Evolutionary conservation across 2,329 filamentous ascomycete species (phyloP).

Genomic region (Botrytis pseudocinerea): DNA sequence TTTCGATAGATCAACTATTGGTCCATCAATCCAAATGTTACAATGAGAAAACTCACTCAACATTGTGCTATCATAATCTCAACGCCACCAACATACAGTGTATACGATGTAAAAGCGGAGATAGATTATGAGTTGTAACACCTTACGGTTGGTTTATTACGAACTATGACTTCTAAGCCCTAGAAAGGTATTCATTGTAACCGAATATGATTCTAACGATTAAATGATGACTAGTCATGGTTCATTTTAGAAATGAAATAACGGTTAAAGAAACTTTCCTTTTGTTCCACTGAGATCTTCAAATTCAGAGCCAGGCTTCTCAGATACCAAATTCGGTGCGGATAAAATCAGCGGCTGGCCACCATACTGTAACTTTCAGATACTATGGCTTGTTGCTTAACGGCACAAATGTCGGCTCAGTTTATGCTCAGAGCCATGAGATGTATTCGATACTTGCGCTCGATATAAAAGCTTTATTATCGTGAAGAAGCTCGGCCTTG

Average conservation of each 20-base stretch:
- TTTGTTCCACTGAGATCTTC: not conserved
- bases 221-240: not conserved
- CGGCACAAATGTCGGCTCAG: not conserved
- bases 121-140: not conserved
- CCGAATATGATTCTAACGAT: not conserved
- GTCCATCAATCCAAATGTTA: not conserved
- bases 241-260: not conserved
- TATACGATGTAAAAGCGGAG: not conserved
- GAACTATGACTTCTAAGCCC: not conserved
- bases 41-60: not conserved
- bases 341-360: not conserved
- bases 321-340: not conserved
- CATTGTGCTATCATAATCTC: not conserved
- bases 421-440: not conserved
- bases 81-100: not conserved
- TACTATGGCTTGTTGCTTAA: not conserved
- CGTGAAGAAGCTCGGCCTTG: too few species aligned
- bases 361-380: not conserved
- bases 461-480: not conserved
- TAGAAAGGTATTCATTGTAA: not conserved
- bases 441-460: not conserved
- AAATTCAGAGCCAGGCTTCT: not conserved
- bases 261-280: not conserved
- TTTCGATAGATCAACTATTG: not conserved
- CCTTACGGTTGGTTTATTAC: not conserved